Base-by-base conservation (phyloP, 163 green algal species). In the Volvox carteri region DNA sequence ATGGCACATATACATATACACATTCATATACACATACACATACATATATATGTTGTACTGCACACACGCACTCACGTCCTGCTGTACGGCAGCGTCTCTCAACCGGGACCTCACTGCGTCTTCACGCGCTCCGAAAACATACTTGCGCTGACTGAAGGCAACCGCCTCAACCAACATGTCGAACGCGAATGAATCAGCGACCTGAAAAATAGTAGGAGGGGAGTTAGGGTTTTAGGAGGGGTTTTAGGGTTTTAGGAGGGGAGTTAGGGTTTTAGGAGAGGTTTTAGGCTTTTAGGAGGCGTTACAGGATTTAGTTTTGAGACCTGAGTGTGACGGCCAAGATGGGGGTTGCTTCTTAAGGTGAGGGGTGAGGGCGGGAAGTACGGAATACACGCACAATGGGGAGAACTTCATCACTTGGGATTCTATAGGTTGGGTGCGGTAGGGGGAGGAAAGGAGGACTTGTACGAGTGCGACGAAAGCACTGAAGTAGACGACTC, bases 131-230 rank as follows among this genome's bases (percentile, higher is more conserved):
- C 65, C 65, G 52, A 92, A 84, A 37, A 89, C 46, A 41, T 89
- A 93, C 85, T 93, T 92, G 54, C 87, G 62, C 50, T 84, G 67
- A 18, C 50, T 56, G 73, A 90, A 93, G 1, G 92, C 92, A 14
- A 94, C 92, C 30, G 90, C 90, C 89, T 91, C 89, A 48, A 95
- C 90, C 52, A 95, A 86, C 78, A 94, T 54, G 78, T 94, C 89
- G 25, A 87, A 91, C 19, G 74, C 75, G 67, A 95, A 95, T 0
- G 79, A 62, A 37, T 93, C 78, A 0, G 89, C 91, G 7, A 78
- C 80, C 50, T 80, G n/a, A n/a, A 16, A 16, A 60, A 16, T 37
- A 41, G 70, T 21, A 35, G 70, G 23, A 30, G 70, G 8, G 39
- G 39, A 37, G 65, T 9, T 11, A 25, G 65, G 8, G 65, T 28